phyloP scores from a whole-genome alignment of 331 rosid genomes.

The Quercus lobata region DNA sequence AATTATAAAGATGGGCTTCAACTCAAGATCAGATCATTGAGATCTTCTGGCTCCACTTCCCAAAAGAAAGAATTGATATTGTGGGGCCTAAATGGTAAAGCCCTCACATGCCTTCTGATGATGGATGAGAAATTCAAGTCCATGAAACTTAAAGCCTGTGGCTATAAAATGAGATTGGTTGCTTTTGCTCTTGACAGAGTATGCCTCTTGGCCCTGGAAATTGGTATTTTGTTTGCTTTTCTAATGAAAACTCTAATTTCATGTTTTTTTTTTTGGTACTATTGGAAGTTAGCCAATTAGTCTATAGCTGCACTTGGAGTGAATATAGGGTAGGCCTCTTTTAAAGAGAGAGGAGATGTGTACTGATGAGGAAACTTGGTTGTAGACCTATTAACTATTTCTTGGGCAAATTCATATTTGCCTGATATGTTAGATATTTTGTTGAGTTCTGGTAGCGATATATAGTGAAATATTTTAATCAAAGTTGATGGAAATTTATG shows the following conservation, averaged over 20 bases:
- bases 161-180: constrained; percentile 6
- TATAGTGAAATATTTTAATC: too few relatives aligned
- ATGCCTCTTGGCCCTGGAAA: constrained; percentile 2
- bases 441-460: too few relatives aligned
- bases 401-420: too few relatives aligned
- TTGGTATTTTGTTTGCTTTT: not conserved
- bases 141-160: not conserved
- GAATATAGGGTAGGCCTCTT: too few relatives aligned
- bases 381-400: too few relatives aligned
- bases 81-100: constrained; percentile 29
- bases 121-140: not conserved
- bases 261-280: not conserved
- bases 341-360: too few relatives aligned
- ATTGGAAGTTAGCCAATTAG: too few relatives aligned
- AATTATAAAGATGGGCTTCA: not conserved
- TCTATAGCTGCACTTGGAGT: too few relatives aligned
- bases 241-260: not conserved
- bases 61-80: constrained; percentile 7
- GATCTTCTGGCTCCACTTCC: constrained; percentile 25
- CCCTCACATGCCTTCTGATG: constrained; percentile 43
- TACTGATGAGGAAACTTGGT: too few relatives aligned
- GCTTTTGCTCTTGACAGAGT: not conserved
- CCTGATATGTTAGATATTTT: too few relatives aligned
- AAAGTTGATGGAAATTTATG: too few relatives aligned
- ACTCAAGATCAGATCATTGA: constrained; percentile 2